phyloP scores from a whole-genome alignment of 202 grass and related monocot genomes.

The Dendrocalamus latiflorus region DNA sequence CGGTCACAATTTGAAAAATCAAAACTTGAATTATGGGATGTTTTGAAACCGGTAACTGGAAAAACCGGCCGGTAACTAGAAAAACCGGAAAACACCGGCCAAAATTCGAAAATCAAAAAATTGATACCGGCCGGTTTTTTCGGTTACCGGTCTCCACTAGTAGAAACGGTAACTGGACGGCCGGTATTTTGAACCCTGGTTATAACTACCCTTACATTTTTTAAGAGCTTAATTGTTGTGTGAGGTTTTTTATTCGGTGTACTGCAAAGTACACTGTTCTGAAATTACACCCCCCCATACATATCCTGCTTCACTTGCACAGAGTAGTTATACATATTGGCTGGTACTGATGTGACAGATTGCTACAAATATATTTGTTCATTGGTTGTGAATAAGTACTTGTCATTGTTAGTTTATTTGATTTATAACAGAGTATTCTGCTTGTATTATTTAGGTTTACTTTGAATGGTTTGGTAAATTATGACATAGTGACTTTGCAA shows the following conservation, averaged over 20 bases:
- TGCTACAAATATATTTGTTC: neutral
- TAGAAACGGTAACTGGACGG: too few species aligned
- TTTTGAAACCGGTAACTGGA: too few species aligned
- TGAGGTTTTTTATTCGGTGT: slow-evolving; percentile 1
- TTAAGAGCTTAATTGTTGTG: neutral
- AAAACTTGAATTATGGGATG: too few species aligned
- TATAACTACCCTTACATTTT: neutral
- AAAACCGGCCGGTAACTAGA: too few species aligned
- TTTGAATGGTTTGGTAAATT: neutral
- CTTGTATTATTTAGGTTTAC: neutral
- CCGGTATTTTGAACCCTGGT: neutral
- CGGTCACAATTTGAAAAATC: too few species aligned
- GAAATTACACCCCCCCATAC: neutral
- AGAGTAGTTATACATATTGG: slow-evolving; percentile 3
- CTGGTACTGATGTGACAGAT: neutral
- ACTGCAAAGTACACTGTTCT: slow-evolving; percentile 7
- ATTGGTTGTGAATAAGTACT: neutral
- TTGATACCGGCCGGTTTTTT: too few species aligned
- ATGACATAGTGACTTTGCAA: neutral
- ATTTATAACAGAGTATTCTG: neutral
- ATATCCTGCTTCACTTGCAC: slow-evolving; percentile 1
- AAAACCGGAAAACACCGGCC: too few species aligned
- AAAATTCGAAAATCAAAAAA: too few species aligned
- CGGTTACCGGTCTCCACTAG: too few species aligned
- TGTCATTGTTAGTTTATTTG: neutral